Evolutionary conservation across 176 grass and related monocot species (phyloP).

Genomic region (Aegilops umbellulata): DNA sequence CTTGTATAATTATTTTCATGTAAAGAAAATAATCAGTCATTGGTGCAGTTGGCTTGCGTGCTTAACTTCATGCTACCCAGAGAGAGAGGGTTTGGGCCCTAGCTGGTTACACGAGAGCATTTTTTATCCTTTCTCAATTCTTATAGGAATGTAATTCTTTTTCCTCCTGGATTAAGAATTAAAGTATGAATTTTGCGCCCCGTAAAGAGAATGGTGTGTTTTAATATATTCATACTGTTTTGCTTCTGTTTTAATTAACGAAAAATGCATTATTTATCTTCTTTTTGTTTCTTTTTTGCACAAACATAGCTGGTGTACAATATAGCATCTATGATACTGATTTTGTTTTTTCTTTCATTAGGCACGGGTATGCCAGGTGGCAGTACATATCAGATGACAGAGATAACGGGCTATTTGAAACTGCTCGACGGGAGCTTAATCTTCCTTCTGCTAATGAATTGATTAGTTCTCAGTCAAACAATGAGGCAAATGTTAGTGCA

Average conservation of each 20-base stretch:
- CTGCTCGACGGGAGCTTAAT: slow-evolving; percentile 71
- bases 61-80: background rate
- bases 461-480: slow-evolving; percentile 48
- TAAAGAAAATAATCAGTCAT: background rate
- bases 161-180: slow-evolving; percentile 22
- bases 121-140: background rate
- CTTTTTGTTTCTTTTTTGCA: background rate
- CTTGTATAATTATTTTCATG: background rate
- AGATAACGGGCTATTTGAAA: slow-evolving; percentile 68
- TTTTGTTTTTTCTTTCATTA: slow-evolving; percentile 23
- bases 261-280: background rate
- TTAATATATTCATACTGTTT: background rate
- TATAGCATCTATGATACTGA: slow-evolving; percentile 19
- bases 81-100: background rate
- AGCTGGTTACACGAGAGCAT: background rate
- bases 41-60: background rate
- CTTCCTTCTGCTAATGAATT: slow-evolving; percentile 63
- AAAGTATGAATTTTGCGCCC: background rate
- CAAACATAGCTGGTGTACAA: background rate
- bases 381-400: slow-evolving; percentile 89
- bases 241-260: background rate
- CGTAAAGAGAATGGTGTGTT: background rate
- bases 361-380: slow-evolving; percentile 99
- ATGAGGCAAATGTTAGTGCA: slow-evolving; percentile 56
- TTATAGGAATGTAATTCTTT: background rate